A percentile compares a stretch with the other conserved stretches of the same genome.
These are phyloP conservation scores for Medicago truncatula DNA, from an alignment of 306 rosid genomes.

Conservation along the genomic window DNA sequence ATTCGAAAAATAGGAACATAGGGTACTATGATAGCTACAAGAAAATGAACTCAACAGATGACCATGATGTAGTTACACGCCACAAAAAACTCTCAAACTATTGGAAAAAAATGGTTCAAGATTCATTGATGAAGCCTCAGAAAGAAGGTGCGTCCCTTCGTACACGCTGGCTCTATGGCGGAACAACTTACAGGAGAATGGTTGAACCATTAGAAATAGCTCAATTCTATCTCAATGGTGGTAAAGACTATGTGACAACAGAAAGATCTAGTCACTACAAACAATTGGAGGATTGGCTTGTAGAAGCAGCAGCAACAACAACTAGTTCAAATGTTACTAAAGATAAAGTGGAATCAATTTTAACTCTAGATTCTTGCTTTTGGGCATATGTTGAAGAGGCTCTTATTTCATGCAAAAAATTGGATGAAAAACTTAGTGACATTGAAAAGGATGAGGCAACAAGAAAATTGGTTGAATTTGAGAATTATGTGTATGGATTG, in stretches of 20 bases:
- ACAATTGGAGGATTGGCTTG: slow-evolving; percentile 55
- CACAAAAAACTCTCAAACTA: slow-evolving; percentile 50
- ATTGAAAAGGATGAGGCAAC: slow-evolving; percentile 23
- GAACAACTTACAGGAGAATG: slow-evolving; percentile 66
- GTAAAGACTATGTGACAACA: slow-evolving; percentile 11
- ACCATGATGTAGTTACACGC: slow-evolving; percentile 8
- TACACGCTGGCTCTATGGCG: slow-evolving; percentile 52
- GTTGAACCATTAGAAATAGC: slow-evolving; percentile 71
- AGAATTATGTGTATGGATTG: slow-evolving; percentile 48
- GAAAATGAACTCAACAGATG: neutral
- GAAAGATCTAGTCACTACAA: slow-evolving; percentile 52
- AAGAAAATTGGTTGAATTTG: slow-evolving; percentile 48
- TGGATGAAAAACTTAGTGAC: neutral
- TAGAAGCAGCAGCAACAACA: neutral
- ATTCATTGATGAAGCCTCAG: slow-evolving; percentile 57
- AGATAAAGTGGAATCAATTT: slow-evolving; percentile 41
- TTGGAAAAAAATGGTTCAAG: slow-evolving; percentile 60
- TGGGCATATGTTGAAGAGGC: slow-evolving; percentile 83
- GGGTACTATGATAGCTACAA: slow-evolving; percentile 77
- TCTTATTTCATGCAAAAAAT: slow-evolving; percentile 30
- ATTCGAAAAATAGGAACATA: neutral
- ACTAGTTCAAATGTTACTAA: neutral
- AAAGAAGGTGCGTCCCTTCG: slow-evolving; percentile 43
- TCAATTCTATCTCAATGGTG: slow-evolving; percentile 41
- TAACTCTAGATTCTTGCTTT: slow-evolving; percentile 78